Base-by-base conservation (phyloP, 805 yeast genomes). In the Metschnikowia noctiluminum region DNA sequence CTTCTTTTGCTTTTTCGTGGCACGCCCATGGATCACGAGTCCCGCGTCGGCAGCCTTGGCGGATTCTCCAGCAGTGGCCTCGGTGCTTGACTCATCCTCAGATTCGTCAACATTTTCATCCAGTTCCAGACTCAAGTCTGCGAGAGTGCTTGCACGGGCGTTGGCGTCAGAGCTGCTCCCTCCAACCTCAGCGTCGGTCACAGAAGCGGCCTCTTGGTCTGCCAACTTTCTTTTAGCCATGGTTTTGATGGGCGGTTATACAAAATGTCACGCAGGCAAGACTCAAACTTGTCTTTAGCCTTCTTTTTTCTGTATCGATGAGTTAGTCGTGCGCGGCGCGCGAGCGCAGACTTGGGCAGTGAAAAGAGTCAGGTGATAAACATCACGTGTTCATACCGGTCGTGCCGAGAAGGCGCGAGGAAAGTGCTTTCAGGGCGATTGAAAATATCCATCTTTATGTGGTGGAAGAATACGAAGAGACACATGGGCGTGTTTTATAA, bases 1-100 rank as follows among this genome's bases (percentile, higher is more conserved):
- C 43, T 65, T 63, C 40, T 58, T 62, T 37, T 66, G 73, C 47
- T 66, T 70, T 53, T 73, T 72, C 10, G 68, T 62, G 9, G 65
- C 66, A 7, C 52, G 59, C 6, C 55, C 57, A 36, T 49, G 47
- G 21, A 41, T 45, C 30, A 43, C 44, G 3, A 44, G 31, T 28
- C 48, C 38, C 8, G 48, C 35, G 14, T 43, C 34, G 34, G 40
- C 34, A 21, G 37, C 41, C 16, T 28, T 43, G 1, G 31, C 10
- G 7, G 31, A 8, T 7, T 28, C 11, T 11, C 40, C 50, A 10
- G 38, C 21, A 36, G 43, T 52, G 35, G 41, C 35, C 26, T 42
- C 48, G 16, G 38, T 44, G 30, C 48, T 26, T 7, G 34, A 27
- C n/a, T 42, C 52, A 12, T 50, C 52, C 11, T 28, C 47, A 38